These are phyloP conservation scores for Zizania latifolia DNA, from an alignment of 176 grass and related monocot genomes.

Conservation along the genomic window DNA sequence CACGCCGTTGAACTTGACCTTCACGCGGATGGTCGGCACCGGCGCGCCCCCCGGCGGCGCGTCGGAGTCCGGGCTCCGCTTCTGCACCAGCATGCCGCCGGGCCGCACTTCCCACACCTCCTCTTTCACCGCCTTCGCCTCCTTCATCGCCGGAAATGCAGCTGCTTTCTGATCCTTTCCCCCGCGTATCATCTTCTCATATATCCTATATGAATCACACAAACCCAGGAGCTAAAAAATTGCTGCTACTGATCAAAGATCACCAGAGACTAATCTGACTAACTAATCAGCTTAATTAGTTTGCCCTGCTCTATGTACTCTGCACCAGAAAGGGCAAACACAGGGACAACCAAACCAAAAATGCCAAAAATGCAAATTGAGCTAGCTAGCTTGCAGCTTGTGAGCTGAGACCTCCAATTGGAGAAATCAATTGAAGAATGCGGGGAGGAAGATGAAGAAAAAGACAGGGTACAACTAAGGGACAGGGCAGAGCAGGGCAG, in stretches of 20 bases:
- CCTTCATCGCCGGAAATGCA: conserved; percentile 39
- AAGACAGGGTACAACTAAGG: conserved; percentile 32
- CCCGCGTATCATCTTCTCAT: conserved; percentile 75
- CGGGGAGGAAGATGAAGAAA: not conserved
- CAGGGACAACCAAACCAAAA: not conserved
- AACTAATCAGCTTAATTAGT: not conserved
- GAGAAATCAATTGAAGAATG: not conserved
- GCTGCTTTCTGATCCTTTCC: conserved; percentile 16
- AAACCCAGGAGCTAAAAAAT: not conserved
- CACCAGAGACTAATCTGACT: not conserved
- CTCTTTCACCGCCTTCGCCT: conserved; percentile 31
- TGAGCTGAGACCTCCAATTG: not conserved
- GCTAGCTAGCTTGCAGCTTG: not conserved
- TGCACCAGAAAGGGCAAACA: not conserved
- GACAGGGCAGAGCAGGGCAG: conserved; percentile 22
- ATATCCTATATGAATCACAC: not conserved
- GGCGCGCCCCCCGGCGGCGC: conserved; percentile 34
- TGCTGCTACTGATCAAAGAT: not conserved
- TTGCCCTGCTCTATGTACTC: not conserved
- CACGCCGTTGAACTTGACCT: conserved; percentile 79
- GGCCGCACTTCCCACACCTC: conserved; percentile 91
- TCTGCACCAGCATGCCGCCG: conserved; percentile 94
- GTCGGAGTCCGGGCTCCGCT: conserved; percentile 52
- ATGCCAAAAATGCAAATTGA: not conserved
- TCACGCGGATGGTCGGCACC: conserved; percentile 84